Base-by-base conservation (phyloP, 805 yeast genomes). In the Candida suzukii region DNA sequence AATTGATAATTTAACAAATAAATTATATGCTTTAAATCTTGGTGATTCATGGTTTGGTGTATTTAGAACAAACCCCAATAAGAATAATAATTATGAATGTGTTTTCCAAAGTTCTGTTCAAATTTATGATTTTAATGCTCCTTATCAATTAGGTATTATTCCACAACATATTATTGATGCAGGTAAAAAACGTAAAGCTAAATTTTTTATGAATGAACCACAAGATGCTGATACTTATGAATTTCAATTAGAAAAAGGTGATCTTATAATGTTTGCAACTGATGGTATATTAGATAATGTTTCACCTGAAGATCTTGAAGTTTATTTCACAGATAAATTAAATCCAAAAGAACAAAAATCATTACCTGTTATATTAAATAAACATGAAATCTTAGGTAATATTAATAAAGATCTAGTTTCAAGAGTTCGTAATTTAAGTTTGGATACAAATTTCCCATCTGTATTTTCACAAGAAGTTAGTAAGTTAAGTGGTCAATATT, bases 1-100 rank as follows among this genome's bases (percentile, higher is more conserved):
- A 11, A 67, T 84, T 38, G 71, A 78, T 19, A 17, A 17, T 5
- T 67, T 78, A 0, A 67, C 68, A 12, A 80, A 80, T 25, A 48
- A 47, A 10, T 57, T 91, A 29, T 63, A 67, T 34, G 81, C 87
- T 0, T 82, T 91, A 9, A 91, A 93, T 54, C 63, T 91, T 41
- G 99, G 99, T 11, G 99, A 91, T 60, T 88, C 97, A 5, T 93
- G 96, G 83, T 86, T 87, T 59, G 90, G 95, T 16, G 76, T 90
- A 3, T 84, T 88, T 57, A 70, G 99, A 48, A 51, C 46, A 31
- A 44, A 46, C 19, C 16, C 27, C 5, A 46, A 48, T 20, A 35
- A 48, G 29, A 6, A 4, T 7, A 39, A 37, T 7, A 48, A 46
- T 27, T 63, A 47, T 41, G 66, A 73, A 52, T 66, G 88, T 37